Base-by-base conservation (phyloP, 2,329 filamentous ascomycete genomes). In the Fusarium chlamydosporum region DNA sequence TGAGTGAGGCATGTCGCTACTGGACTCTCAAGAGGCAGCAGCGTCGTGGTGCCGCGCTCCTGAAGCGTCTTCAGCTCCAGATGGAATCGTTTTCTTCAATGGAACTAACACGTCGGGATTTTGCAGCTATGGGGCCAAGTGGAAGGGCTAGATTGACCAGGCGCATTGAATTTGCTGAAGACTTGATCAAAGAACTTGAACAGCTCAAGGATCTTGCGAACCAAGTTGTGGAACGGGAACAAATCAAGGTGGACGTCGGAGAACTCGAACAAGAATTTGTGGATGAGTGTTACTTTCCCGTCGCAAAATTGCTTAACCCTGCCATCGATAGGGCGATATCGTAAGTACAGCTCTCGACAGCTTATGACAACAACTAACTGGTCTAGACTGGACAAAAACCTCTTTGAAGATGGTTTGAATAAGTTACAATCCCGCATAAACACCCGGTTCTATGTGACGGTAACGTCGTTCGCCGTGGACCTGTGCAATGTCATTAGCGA, bases 21-120 rank as follows among this genome's bases (percentile, higher is more conserved):
- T 99, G 96, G 96, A 98, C 96, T 0, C 80, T 99, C 67, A 99
- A 99, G 82, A 89, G 96, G 57, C 96, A 99, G 79, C 92, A 95
- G 65, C 89, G 96, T 34, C 88, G 96, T 61, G 96, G 96, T 46
- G 96, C 96, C 31, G 93, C 96, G 6, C 84, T 99, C 56, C 86
- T 99, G 62, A 98, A 98, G 81, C 89, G 96, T 35, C 85, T 99
- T 20, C 96, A 99, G 78, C 82, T 98, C 59, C 94, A 97, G 78
- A 92, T 97, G 86, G 95, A 98, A 79, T 93, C 93, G 0, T 99
- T 98, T 79, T 95, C 95, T 8, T 97, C 94, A 0, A 97, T 97
- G 91, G 96, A 99, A 80, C 90, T 99, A 70, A 97, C 96, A 3
- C 88, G 96, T 53, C 91, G 96, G 61, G 95, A 98, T 79, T 99